Evolutionary conservation across 2,329 filamentous ascomycete genomes (phyloP), one percentile per base, ranked within the genome.

Genomic region (Tolypocladium capitatum): DNA sequence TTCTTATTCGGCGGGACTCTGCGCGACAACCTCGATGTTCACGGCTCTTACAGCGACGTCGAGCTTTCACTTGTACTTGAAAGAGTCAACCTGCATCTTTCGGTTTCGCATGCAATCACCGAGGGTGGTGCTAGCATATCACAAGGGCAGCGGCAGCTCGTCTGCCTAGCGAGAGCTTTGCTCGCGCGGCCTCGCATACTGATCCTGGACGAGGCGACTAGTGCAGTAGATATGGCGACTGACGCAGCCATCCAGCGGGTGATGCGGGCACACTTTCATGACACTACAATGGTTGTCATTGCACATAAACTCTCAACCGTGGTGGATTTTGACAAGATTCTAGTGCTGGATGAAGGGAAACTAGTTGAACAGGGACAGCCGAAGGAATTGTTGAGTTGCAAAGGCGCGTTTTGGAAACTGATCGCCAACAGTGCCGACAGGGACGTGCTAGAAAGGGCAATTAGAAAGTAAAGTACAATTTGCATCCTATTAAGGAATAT

Each of bases 1-100:
- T 88, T 87, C 53, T 76, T 96, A 51, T 95, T 96, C 60, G 84
- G 91, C 65, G 86, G 86, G 44, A 86, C 83, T 16, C 76, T 96
- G 53, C 78, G 89, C 56, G 88, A 94, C 66, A 96, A 95, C 61
- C 75, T 94, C 35, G 89, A 96, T 38, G 16, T 28, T 27, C 31
- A 21, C 10, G n/a, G 18, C 18, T 8, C 10, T n/a, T 36, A 21
- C 18, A 21, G 20, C 34, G 34, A 36, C 18, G 34, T 36, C 34
- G 34, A 36, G 34, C 34, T 36, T 21, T 36, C 9, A 10, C 20
- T 8, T 21, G 34, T 36, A 4, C 34, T 36, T 13, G 34, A 36
- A 36, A 36, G 34, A 36, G 34, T 36, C 1, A 21, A 21, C 18
- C 10, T 36, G 18, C 8, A 36, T 10, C 8, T 36, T 13, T 10